phyloP scores from a whole-genome alignment of 768 basidiomycete genomes.

The Naganishia antarctica region DNA sequence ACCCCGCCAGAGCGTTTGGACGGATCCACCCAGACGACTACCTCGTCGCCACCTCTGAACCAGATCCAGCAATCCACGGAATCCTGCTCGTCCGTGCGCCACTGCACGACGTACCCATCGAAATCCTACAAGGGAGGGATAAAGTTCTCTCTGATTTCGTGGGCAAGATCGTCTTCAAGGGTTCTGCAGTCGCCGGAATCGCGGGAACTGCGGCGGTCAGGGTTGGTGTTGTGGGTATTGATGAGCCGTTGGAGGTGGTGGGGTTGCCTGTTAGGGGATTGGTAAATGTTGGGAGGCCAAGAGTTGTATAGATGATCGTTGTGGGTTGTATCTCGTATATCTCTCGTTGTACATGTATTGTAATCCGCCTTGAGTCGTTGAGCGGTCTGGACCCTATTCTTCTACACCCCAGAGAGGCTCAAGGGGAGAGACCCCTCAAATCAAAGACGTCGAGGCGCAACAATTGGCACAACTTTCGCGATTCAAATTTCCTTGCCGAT shows the following conservation, averaged over 20 bases:
- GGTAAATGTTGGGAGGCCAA: constrained; percentile 40
- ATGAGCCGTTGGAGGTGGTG: constrained; percentile 33
- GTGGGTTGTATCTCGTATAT: not conserved
- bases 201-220: constrained; percentile 42
- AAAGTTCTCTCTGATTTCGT: constrained; percentile 43
- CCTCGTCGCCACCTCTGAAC: constrained; percentile 51
- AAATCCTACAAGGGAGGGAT: constrained; percentile 57
- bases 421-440: too few relatives aligned
- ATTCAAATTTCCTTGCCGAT: too few relatives aligned
- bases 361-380: too few relatives aligned
- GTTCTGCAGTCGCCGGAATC: constrained; percentile 47
- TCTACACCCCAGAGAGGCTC: too few relatives aligned
- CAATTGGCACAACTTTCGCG: too few relatives aligned
- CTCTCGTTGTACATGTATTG: not conserved
- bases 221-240: constrained; percentile 37
- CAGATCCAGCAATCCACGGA: constrained; percentile 22
- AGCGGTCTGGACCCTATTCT: too few relatives aligned
- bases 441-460: too few relatives aligned
- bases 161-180: constrained; percentile 47
- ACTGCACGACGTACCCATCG: constrained; percentile 44
- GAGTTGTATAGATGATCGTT: constrained; percentile 20
- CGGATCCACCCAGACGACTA: constrained; percentile 60
- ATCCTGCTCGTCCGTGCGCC: constrained; percentile 40
- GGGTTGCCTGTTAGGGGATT: constrained; percentile 38
- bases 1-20: constrained; percentile 44